phyloP scores from a whole-genome alignment of 805 yeast species.

The Candida xiaguanensis region DNA sequence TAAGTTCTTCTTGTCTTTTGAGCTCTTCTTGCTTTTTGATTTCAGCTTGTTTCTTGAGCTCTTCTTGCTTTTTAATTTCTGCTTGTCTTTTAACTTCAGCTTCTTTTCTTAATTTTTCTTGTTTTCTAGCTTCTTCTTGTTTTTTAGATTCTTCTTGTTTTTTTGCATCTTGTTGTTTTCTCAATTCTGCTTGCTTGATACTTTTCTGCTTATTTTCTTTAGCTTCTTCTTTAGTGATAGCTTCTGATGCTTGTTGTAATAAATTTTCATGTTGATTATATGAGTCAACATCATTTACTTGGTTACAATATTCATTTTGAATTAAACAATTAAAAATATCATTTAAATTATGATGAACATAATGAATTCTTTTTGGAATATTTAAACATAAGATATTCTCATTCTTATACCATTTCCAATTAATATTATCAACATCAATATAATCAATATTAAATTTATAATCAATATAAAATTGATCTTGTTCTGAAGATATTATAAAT shows the following conservation, averaged over 20 bases:
- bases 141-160: not conserved
- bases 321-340: slow-evolving; percentile 10
- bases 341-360: slow-evolving; percentile 12
- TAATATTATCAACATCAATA: slow-evolving; percentile 28
- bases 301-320: not conserved
- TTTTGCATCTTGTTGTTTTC: not conserved
- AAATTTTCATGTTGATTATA: slow-evolving; percentile 3
- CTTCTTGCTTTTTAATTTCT: not conserved
- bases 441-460: slow-evolving; percentile 27
- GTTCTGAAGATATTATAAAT: slow-evolving; percentile 19
- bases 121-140: slow-evolving; percentile 3
- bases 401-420: slow-evolving; percentile 29
- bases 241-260: slow-evolving; percentile 1
- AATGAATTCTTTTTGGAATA: slow-evolving; percentile 31
- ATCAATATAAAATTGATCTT: slow-evolving; percentile 28
- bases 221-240: slow-evolving; percentile 3
- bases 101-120: not conserved
- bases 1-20: slow-evolving; percentile 9
- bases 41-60: not conserved
- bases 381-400: slow-evolving; percentile 33
- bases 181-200: slow-evolving; percentile 4
- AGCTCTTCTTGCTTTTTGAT: slow-evolving; percentile 7
- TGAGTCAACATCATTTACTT: no score
- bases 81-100: not conserved
- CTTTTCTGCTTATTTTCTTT: slow-evolving; percentile 4